Conservation (phyloP, 176 grass and related monocot species). For the Lolium perenne region DNA sequence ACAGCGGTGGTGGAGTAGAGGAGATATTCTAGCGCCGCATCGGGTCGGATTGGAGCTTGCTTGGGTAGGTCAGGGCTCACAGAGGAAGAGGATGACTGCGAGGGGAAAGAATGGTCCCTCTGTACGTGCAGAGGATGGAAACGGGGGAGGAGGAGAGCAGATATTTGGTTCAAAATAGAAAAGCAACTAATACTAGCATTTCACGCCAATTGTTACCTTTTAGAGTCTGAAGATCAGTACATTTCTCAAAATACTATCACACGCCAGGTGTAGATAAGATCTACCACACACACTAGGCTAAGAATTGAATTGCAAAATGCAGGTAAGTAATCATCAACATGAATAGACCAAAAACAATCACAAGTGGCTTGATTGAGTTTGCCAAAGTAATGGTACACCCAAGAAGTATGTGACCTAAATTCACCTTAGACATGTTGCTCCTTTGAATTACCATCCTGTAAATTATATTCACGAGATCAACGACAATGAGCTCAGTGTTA, state of each 20-base stretch:
- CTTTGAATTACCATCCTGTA: neutral
- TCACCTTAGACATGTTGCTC: neutral
- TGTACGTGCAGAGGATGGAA: neutral
- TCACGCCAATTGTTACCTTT: neutral
- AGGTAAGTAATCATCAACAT: neutral
- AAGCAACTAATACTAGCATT: neutral
- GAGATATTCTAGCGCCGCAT: slow-evolving; percentile 25
- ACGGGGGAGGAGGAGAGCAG: slow-evolving; percentile 1
- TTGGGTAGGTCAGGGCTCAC: slow-evolving; percentile 22
- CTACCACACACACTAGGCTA: neutral
- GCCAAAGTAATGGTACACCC: neutral
- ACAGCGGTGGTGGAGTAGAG: neutral
- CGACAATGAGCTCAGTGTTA: neutral
- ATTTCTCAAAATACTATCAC: too few relatives aligned
- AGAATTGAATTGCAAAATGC: neutral
- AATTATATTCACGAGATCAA: neutral
- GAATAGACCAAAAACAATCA: neutral
- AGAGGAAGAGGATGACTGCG: slow-evolving; percentile 24
- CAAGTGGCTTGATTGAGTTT: neutral
- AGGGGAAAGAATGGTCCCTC: slow-evolving; percentile 23
- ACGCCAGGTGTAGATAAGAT: too few relatives aligned
- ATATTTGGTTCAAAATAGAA: neutral
- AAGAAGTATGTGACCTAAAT: neutral
- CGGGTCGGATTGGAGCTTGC: slow-evolving; percentile 29
- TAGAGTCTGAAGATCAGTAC: too few relatives aligned